phyloP scores from a whole-genome alignment of 2,329 filamentous ascomycete species.

The Fusarium chuoi region DNA sequence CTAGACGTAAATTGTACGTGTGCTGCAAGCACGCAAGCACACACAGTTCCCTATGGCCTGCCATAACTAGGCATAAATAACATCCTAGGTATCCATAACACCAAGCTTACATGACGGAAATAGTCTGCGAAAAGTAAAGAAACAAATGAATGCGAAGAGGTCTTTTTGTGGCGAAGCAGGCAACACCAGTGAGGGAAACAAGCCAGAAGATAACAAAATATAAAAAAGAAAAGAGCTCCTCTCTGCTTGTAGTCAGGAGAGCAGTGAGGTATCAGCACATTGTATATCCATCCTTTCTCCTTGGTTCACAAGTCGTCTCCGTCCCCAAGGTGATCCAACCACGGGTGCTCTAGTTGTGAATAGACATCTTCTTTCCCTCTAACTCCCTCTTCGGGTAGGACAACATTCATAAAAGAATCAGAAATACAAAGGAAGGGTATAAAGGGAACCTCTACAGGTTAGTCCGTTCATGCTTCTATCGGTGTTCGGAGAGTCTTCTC shows the following conservation, averaged over 20 bases:
- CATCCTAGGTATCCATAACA: conserved; percentile 51
- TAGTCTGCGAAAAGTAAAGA: conserved; percentile 13
- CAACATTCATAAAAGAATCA: conserved; percentile 14
- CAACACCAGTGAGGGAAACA: conserved; percentile 1
- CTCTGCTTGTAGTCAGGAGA: conserved; percentile 14
- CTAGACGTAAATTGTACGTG: conserved; percentile 33
- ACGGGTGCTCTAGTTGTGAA: conserved; percentile 16
- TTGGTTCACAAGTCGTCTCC: not conserved
- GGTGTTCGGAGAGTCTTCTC: conserved; percentile 12
- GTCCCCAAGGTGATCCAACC: conserved; percentile 25
- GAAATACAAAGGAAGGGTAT: conserved; percentile 18
- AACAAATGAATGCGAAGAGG: conserved; percentile 14
- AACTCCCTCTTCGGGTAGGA: not conserved
- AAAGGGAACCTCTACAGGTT: not conserved
- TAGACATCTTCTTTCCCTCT: conserved; percentile 11
- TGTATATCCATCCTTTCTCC: conserved; percentile 21
- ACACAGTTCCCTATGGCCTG: conserved; percentile 20
- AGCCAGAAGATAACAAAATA: conserved; percentile 4
- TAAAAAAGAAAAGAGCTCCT: conserved; percentile 9
- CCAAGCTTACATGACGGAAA: conserved; percentile 44
- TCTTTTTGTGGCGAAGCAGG: not conserved
- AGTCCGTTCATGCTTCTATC: conserved; percentile 13
- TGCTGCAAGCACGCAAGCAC: conserved; percentile 13
- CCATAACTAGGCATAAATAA: conserved; percentile 31
- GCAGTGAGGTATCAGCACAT: conserved; percentile 41